Evolutionary conservation across 352 stramenopile species (phyloP).

Genomic region (Phytophthora hybrid): DNA sequence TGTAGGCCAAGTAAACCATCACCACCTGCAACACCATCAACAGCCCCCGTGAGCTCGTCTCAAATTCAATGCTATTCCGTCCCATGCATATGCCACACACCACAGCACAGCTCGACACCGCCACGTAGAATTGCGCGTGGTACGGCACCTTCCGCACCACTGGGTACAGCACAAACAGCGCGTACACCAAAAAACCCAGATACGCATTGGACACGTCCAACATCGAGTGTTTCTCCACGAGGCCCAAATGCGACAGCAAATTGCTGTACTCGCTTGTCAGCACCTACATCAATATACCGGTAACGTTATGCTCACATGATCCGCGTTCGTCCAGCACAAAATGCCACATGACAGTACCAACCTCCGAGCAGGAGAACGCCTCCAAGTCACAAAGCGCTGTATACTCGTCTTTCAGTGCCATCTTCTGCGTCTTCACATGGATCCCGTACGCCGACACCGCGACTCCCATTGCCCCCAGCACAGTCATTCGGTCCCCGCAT

Average conservation of each 20-base stretch:
- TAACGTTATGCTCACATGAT: background rate
- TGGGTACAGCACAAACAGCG: conserved; percentile 60
- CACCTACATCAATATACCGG: too few relatives aligned
- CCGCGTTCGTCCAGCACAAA: too few relatives aligned
- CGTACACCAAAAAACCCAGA: conserved; percentile 54
- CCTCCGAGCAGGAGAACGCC: conserved; percentile 65
- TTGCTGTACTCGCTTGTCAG: conserved; percentile 67
- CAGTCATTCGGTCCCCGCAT: conserved; percentile 14
- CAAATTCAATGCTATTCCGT: background rate
- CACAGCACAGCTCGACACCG: conserved; percentile 43
- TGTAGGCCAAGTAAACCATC: conserved; percentile 62
- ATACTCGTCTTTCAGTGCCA: conserved; percentile 43
- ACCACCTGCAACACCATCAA: conserved; percentile 36
- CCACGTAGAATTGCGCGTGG: conserved; percentile 58
- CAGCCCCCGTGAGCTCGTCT: background rate
- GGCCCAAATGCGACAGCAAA: conserved; percentile 49
- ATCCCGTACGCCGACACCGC: conserved; percentile 48
- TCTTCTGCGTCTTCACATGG: conserved; percentile 64
- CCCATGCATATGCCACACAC: conserved; percentile 25
- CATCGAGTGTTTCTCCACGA: conserved; percentile 50
- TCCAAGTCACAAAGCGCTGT: conserved; percentile 63
- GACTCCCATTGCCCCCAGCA: conserved; percentile 39
- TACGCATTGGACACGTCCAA: conserved; percentile 61
- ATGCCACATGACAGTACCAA: too few relatives aligned
- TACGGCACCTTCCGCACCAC: conserved; percentile 44